A percentile compares a stretch with the other conserved stretches of the same genome.
Conservation (phyloP, 2,329 filamentous ascomycete genomes). For the Hypoxylon sp. region DNA sequence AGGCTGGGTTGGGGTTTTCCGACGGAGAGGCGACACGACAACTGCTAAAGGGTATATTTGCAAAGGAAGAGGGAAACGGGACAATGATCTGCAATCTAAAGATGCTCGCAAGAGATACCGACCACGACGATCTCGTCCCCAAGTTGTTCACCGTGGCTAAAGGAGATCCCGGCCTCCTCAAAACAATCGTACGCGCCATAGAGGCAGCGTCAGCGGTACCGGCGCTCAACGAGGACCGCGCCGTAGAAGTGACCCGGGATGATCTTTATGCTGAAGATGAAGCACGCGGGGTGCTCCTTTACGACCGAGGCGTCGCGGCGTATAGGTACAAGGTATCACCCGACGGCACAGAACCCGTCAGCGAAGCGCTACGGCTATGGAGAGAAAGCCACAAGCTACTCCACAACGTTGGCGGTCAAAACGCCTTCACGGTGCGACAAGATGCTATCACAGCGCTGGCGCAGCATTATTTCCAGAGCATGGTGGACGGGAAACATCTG, state of each 20-base stretch:
- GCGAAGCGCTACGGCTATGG: conserved; percentile 39
- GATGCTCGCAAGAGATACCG: conserved; percentile 29
- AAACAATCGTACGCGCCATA: conserved; percentile 32
- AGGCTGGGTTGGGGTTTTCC: conserved; percentile 16
- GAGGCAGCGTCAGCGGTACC: conserved; percentile 24
- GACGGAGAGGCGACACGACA: conserved; percentile 14
- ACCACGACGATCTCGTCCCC: conserved; percentile 30
- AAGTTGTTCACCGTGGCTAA: conserved; percentile 37
- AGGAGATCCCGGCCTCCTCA: conserved; percentile 30
- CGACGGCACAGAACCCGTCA: conserved; percentile 28
- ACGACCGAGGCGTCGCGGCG: conserved; percentile 35
- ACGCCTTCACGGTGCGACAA: conserved; percentile 19
- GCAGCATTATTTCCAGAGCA: conserved; percentile 43
- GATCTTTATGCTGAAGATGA: conserved; percentile 31
- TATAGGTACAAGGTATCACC: conserved; percentile 37
- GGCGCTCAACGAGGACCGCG: not conserved
- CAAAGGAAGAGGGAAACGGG: conserved; percentile 7
- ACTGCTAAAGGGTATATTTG: conserved; percentile 15
- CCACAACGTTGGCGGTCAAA: conserved; percentile 34
- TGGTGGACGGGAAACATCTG: conserved; percentile 27
- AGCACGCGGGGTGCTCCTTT: conserved; percentile 38
- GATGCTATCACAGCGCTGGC: conserved; percentile 35
- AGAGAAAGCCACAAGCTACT: conserved; percentile 36
- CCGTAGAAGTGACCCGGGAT: conserved; percentile 4
- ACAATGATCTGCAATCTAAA: conserved; percentile 32